Base-by-base conservation (phyloP, 2,329 filamentous ascomycete genomes). In the Trichoderma sp. region DNA sequence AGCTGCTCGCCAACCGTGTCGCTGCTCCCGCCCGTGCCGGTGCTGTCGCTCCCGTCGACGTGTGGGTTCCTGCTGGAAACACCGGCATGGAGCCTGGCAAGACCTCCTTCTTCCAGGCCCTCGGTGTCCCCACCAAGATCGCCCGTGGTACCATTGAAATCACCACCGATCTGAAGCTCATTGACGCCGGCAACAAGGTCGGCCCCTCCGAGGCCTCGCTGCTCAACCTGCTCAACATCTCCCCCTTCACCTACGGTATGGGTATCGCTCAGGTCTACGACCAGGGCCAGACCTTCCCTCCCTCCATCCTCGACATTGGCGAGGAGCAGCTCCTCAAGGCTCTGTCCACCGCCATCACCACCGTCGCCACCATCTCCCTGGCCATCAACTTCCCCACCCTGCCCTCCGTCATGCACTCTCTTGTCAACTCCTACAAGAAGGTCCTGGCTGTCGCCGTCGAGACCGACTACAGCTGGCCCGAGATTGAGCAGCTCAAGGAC, bases 81-180 rank as follows among this genome's bases (percentile, higher is more conserved):
- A 99, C 95, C 77, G 95, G 95, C 85, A 99, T 99, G 95, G 95
- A 99, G 83, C 96, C 95, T 80, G 96, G 96, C 83, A 99, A 99
- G 91, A 99, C 95, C 78, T 98, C 95, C 80, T 99, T 99, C 93
- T 99, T 99, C 93, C 95, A 99, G 90, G 95, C 95, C 77, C 95
- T 99, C 83, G 94, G 94, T 92, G 93, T 99, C 80, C 95, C 95
- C 79, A 99, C 95, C 88, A 99, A 99, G 93, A 99, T 99, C 85
- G 95, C 95, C 80, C 95, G 95, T 96, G 96, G 95, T 96, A 99
- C 95, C 84, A 99, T 99, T 84, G 95, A 99, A 92, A 99, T 99
- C 79, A 97, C 93, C 71, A 86, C 89, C 76, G 95, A 99, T 79
- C 87, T 99, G 76, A 98, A 97, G 91, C 91, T 99, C 81, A 90